A percentile compares a stretch with the other conserved stretches of the same genome.
Evolutionary conservation across 768 basidiomycete genomes (phyloP).

Genomic region (Hebeloma cylindrosporum): DNA sequence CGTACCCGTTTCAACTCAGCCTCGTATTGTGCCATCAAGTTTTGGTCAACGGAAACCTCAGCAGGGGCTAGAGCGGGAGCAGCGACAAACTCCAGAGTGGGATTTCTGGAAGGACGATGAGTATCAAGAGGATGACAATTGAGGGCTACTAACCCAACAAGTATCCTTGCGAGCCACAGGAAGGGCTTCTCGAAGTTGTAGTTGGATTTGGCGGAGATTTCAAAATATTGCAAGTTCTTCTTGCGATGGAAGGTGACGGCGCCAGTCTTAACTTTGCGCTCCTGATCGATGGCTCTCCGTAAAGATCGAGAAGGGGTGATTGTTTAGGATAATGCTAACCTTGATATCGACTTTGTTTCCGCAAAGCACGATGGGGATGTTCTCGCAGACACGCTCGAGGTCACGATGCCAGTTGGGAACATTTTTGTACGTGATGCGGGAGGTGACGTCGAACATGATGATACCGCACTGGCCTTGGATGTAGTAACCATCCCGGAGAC

Average conservation of each 20-base stretch:
- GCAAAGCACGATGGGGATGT: conserved; percentile 98
- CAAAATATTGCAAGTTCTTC: conserved; percentile 99
- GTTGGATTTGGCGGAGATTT: conserved; percentile 99
- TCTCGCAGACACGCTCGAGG: conserved; percentile 99
- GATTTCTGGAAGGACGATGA: conserved; percentile 54
- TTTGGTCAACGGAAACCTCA: conserved; percentile 81
- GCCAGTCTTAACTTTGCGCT: conserved; percentile 99
- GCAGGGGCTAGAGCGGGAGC: conserved; percentile 95
- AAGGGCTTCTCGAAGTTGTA: conserved; percentile 99
- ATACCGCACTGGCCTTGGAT: conserved; percentile 99
- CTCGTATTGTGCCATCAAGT: conserved; percentile 78
- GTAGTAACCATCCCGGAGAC: conserved; percentile 95
- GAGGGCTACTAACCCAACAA: conserved; percentile 76
- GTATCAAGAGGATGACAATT: conserved; percentile 2
- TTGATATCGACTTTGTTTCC: conserved; percentile 99
- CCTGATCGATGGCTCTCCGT: conserved; percentile 47
- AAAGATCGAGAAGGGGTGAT: conserved; percentile 6
- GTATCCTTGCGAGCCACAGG: conserved; percentile 98
- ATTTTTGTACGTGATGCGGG: conserved; percentile 99
- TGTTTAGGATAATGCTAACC: conserved; percentile 46
- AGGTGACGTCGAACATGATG: conserved; percentile 99
- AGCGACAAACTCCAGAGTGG: conserved; percentile 90
- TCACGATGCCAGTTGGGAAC: conserved; percentile 99
- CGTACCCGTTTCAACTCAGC: conserved; percentile 69
- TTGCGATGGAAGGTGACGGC: conserved; percentile 99